Percentiles rank a stretch among this genome's conserved stretches.
These are phyloP conservation scores for Trypanosoma theileri DNA, from an alignment of 208 protist genomes.

Conservation along the genomic window DNA sequence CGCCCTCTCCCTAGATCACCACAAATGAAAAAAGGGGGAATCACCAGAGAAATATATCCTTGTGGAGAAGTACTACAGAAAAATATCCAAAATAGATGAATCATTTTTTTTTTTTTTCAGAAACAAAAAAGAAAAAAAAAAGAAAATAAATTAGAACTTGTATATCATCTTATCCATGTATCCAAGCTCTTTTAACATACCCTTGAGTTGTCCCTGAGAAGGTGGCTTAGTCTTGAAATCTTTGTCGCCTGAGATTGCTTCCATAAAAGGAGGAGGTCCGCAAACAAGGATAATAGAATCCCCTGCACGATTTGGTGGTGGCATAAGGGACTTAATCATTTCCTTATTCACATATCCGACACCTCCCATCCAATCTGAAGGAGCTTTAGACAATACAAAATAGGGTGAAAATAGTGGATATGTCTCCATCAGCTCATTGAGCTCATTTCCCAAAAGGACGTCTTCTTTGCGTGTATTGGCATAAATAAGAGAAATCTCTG, in stretches of 20 bases:
- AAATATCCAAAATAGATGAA: constrained; percentile 15
- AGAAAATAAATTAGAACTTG: constrained; percentile 72
- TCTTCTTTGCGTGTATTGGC: constrained; percentile 91
- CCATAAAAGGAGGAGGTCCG: constrained; percentile 88
- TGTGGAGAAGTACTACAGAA: constrained; percentile 19
- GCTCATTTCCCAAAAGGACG: constrained; percentile 91
- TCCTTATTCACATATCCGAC: constrained; percentile 88
- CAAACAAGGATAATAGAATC: constrained; percentile 87
- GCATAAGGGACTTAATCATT: constrained; percentile 90
- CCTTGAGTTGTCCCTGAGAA: constrained; percentile 82
- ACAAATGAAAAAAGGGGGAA: too few relatives aligned
- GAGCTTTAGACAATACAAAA: constrained; percentile 90
- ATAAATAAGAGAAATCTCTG: constrained; percentile 89
- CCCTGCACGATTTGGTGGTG: constrained; percentile 71
- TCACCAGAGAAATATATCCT: too few relatives aligned
- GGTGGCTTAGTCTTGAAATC: constrained; percentile 74
- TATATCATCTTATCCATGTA: constrained; percentile 89
- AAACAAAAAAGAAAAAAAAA: too few relatives aligned
- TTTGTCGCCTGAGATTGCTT: constrained; percentile 87
- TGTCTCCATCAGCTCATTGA: constrained; percentile 87
- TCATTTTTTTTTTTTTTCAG: constrained; percentile 6
- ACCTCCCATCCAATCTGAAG: constrained; percentile 89
- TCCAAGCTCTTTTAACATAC: constrained; percentile 85
- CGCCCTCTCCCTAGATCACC: too few relatives aligned
- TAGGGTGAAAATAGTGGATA: constrained; percentile 91